phyloP scores from a whole-genome alignment of 768 basidiomycete genomes.

The Butyriboletus loyo region DNA sequence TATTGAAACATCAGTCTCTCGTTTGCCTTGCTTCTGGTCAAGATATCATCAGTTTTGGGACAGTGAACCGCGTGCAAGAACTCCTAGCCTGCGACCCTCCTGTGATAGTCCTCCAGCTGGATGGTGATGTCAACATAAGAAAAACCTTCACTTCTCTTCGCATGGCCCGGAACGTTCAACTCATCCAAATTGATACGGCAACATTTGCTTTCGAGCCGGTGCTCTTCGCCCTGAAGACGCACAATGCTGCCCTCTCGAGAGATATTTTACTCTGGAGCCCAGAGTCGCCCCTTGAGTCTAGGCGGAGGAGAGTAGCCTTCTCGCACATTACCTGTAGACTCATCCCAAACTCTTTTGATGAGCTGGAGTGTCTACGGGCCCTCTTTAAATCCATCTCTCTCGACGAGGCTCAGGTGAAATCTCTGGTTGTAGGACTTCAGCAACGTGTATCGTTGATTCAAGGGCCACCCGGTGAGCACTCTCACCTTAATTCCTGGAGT shows the following conservation, averaged over 20 bases:
- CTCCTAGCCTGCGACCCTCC: slow-evolving; percentile 47
- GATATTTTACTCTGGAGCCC: slow-evolving; percentile 57
- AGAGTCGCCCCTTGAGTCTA: slow-evolving; percentile 1
- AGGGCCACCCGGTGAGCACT: slow-evolving; percentile 59
- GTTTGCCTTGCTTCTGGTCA: slow-evolving; percentile 48
- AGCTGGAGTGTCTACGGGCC: slow-evolving; percentile 38
- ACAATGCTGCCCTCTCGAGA: slow-evolving; percentile 40
- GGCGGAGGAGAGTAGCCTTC: neutral
- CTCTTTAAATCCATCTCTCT: slow-evolving; percentile 40
- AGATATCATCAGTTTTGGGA: slow-evolving; percentile 52
- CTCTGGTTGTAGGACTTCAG: slow-evolving; percentile 49
- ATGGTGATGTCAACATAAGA: slow-evolving; percentile 37
- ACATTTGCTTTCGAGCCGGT: slow-evolving; percentile 63
- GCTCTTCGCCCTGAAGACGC: slow-evolving; percentile 46
- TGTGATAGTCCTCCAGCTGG: slow-evolving; percentile 51
- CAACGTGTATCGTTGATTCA: slow-evolving; percentile 61
- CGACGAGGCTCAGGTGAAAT: slow-evolving; percentile 47
- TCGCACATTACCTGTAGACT: slow-evolving; percentile 29
- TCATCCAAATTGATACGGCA: slow-evolving; percentile 57
- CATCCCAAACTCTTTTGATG: slow-evolving; percentile 28
- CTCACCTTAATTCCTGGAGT: neutral
- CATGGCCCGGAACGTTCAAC: slow-evolving; percentile 30
- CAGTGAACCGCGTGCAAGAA: slow-evolving; percentile 52
- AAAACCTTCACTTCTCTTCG: slow-evolving; percentile 41
- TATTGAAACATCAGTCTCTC: slow-evolving; percentile 54